Evolutionary conservation across 1,284 basidiomycete genomes (phyloP).

Genomic region (Cryptococcus sp.): DNA sequence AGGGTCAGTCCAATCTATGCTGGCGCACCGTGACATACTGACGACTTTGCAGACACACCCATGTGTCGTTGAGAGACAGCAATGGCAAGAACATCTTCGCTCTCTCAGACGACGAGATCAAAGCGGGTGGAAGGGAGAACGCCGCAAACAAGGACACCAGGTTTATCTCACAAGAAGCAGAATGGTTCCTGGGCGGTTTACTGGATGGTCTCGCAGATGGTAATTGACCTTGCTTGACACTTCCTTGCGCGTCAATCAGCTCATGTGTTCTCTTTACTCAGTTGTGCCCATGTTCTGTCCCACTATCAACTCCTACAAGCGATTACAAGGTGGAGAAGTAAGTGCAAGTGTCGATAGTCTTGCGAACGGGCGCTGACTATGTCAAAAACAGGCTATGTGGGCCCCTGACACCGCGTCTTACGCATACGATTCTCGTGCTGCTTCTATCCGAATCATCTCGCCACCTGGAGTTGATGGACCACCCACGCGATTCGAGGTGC

Average conservation of each 20-base stretch:
- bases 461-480: conserved; percentile 78
- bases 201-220: conserved; percentile 85
- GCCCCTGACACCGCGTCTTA: conserved; percentile 86
- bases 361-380: not conserved
- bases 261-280: conserved; percentile 11
- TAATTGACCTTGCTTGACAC: conserved; percentile 50
- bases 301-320: conserved; percentile 96
- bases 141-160: conserved; percentile 79
- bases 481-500: conserved; percentile 84
- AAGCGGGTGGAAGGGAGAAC: conserved; percentile 64
- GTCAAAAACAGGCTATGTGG: conserved; percentile 67
- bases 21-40: not conserved
- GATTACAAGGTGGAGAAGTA: conserved; percentile 85
- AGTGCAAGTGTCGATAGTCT: conserved; percentile 5
- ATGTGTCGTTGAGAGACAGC: conserved; percentile 77
- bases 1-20: conserved; percentile 60
- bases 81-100: conserved; percentile 80
- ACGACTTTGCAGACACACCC: conserved; percentile 68
- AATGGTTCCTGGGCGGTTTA: conserved; percentile 89
- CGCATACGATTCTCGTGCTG: conserved; percentile 91
- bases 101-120: conserved; percentile 58
- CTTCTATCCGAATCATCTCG: conserved; percentile 85
- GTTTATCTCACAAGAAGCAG: conserved; percentile 79
- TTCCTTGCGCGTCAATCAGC: not conserved
- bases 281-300: conserved; percentile 68